These are phyloP conservation scores for Karstenula rhodostoma DNA, from an alignment of 2,329 filamentous ascomycete species.

Conservation along the genomic window DNA sequence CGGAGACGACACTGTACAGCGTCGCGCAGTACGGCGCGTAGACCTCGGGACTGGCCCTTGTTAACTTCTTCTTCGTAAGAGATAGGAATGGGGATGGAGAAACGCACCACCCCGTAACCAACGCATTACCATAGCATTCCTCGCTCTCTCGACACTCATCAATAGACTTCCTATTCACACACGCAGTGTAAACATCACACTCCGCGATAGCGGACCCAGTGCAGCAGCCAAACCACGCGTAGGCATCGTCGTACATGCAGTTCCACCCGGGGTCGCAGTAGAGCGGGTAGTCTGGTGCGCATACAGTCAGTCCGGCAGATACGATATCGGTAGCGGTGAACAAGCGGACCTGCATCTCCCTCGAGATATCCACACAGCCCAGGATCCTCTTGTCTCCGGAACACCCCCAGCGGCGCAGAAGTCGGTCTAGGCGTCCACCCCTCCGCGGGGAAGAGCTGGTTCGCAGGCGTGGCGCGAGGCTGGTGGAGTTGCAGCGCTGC, in stretches of 20 bases:
- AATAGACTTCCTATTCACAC: conserved; percentile 16
- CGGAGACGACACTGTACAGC: conserved; percentile 17
- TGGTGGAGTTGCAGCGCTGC: conserved; percentile 17
- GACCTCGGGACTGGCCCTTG: neutral
- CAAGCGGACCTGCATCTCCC: conserved; percentile 18
- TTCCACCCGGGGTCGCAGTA: conserved; percentile 15
- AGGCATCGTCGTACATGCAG: conserved; percentile 21
- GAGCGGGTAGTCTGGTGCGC: conserved; percentile 17
- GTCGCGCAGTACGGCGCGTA: conserved; percentile 16
- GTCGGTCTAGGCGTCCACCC: conserved; percentile 25
- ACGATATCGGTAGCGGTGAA: neutral
- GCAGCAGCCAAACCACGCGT: conserved; percentile 26
- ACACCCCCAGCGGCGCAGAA: conserved; percentile 15
- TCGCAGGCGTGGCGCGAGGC: conserved; percentile 17
- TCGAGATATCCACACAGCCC: conserved; percentile 22
- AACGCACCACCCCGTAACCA: conserved; percentile 20
- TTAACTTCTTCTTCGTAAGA: neutral
- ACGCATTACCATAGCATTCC: conserved; percentile 17
- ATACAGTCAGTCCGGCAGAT: no score
- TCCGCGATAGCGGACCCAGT: conserved; percentile 21
- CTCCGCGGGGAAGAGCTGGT: conserved; percentile 10
- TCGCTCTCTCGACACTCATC: conserved; percentile 12
- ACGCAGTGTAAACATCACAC: conserved; percentile 23
- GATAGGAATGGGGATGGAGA: neutral
- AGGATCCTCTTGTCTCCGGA: conserved; percentile 19